phyloP scores from a whole-genome alignment of 2,329 filamentous ascomycete species.

The Trichoderma cornu-damae region DNA sequence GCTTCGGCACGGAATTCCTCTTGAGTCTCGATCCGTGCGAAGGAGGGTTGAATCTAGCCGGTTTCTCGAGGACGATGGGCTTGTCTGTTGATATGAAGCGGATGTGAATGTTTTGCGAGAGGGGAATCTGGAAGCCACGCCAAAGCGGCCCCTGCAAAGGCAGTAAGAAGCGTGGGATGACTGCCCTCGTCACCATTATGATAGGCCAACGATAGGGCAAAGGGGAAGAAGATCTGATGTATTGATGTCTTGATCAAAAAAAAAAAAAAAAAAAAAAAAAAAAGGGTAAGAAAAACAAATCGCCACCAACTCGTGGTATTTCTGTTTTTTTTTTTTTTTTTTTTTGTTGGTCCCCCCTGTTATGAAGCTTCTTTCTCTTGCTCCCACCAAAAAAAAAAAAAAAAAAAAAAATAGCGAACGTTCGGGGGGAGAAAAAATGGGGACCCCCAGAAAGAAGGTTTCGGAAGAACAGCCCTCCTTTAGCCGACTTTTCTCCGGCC shows the following conservation, averaged over 20 bases:
- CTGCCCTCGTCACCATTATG: slow-evolving; percentile 44
- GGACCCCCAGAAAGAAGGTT: neutral
- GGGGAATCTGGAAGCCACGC: slow-evolving; percentile 39
- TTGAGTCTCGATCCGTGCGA: slow-evolving; percentile 73
- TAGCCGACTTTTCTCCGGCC: slow-evolving; percentile 22
- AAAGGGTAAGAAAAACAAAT: neutral
- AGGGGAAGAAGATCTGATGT: neutral
- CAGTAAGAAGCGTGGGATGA: slow-evolving; percentile 64
- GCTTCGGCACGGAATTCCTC: slow-evolving; percentile 50
- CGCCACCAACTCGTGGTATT: neutral
- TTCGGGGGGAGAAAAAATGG: slow-evolving; percentile 13
- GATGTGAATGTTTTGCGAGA: slow-evolving; percentile 34
- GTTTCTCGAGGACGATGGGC: slow-evolving; percentile 74
- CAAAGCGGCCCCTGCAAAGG: slow-evolving; percentile 56
- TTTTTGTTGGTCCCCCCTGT: neutral
- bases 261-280: neutral
- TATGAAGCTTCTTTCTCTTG: slow-evolving; percentile 10
- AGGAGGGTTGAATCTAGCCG: slow-evolving; percentile 83
- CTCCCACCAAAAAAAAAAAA: slow-evolving; percentile 16
- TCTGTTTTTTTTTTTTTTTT: slow-evolving; percentile 4
- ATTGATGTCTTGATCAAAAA: neutral
- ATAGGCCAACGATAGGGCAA: neutral
- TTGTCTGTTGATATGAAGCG: slow-evolving; percentile 41
- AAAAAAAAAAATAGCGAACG: slow-evolving; percentile 17
- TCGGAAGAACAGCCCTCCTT: neutral